These are phyloP conservation scores for Pulveroboletus sp. DNA, from an alignment of 768 basidiomycete genomes.

Conservation along the genomic window DNA sequence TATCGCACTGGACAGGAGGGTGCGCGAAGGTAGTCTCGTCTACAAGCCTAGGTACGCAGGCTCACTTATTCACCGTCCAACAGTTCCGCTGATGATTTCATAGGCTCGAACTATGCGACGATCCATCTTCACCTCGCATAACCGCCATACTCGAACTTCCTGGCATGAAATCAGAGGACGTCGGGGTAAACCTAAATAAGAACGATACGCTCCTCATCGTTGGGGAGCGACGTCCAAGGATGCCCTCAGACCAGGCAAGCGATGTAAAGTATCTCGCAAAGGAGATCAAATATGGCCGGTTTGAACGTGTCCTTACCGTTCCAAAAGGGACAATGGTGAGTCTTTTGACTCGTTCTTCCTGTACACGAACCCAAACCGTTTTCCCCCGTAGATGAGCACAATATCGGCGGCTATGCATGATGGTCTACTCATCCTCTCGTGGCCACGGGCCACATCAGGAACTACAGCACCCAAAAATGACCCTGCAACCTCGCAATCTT, in stretches of 20 bases:
- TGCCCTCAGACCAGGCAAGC: constrained; percentile 14
- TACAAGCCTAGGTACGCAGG: constrained; percentile 29
- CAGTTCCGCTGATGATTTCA: constrained; percentile 11
- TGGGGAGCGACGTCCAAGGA: constrained; percentile 27
- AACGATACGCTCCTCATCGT: constrained; percentile 30
- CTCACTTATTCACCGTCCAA: constrained; percentile 1
- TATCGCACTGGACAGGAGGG: constrained; percentile 15
- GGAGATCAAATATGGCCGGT: constrained; percentile 39
- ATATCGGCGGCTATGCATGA: constrained; percentile 38
- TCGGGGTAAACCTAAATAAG: constrained; percentile 32
- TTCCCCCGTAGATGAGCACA: constrained; percentile 27
- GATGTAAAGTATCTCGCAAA: constrained; percentile 26
- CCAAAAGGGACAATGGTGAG: constrained; percentile 36
- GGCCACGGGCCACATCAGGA: constrained; percentile 30
- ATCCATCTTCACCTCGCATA: constrained; percentile 29
- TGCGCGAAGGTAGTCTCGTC: constrained; percentile 26
- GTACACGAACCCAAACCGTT: not conserved
- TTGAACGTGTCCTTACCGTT: constrained; percentile 33
- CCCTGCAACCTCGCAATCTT: not conserved
- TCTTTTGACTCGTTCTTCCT: not conserved
- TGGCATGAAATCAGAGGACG: constrained; percentile 34
- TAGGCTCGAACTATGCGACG: constrained; percentile 40
- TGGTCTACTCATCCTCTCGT: constrained; percentile 36
- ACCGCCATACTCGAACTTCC: constrained; percentile 38
- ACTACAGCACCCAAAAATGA: constrained; percentile 9